Base-by-base conservation (phyloP, 345 rosid genomes). In the Sonneratia alba region DNA sequence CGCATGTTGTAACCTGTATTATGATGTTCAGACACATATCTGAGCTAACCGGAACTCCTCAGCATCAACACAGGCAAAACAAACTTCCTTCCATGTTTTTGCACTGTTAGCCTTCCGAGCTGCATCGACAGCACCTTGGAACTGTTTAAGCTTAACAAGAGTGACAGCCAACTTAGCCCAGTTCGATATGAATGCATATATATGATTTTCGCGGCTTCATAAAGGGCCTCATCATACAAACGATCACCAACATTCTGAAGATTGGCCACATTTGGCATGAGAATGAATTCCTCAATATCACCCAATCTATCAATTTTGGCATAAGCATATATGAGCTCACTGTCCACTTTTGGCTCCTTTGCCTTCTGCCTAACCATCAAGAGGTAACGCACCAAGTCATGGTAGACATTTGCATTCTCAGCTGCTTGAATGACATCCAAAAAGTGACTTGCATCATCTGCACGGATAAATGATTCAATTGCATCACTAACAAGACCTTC, bases 21-120 rank as follows among this genome's bases (percentile, higher is more conserved):
- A 95, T 95, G 71, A 95, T 86, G 84, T 95, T 95, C 69, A 95
- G 93, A 62, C 99, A 82, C 98, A 92, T 15, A 95, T 95, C 74
- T 95, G 99, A 16, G 98, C 99, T 83, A 95, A 81, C 56, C 98
- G 92, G 87, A 92, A 95, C 79, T 95, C 98, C 86, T 95, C 99
- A 12, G 94, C 98, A 79, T 95, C 99, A 70, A 95, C 96, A 83
- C 99, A 95, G 67, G 99, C 98, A 90, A 95, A 95, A 84, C 99
- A 95, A 69, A 84, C 98, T 83, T 90, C 98, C 83, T 92, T 95
- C 99, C 99, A 95, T 62, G 98, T 95, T 86, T 92, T 95, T 40
- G 97, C 96, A 75, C 98, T 92, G 88, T 92, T 92, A 67, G 99
- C 99, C 81, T 95, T 95, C 66, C 99, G 82, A 73, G 99, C 98